Conservation (phyloP, 2,329 filamentous ascomycete species). For the Fusarium sp. region DNA sequence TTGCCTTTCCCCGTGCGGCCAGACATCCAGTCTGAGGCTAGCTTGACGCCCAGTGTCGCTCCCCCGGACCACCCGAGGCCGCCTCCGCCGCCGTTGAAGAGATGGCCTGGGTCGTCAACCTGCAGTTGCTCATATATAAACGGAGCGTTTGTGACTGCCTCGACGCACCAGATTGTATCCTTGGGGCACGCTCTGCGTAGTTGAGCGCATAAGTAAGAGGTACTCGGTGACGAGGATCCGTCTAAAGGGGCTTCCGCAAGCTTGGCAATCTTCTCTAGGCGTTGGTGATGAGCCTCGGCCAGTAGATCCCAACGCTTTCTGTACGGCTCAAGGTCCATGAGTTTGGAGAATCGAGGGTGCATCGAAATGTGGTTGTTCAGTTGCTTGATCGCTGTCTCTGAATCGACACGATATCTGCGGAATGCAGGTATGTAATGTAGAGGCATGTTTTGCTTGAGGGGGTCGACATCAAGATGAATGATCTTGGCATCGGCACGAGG, state of each 20-base stretch:
- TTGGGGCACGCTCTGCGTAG: constrained; percentile 36
- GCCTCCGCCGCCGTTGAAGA: constrained; percentile 82
- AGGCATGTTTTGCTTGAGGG: constrained; percentile 76
- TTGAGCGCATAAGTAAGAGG: neutral
- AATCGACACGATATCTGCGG: constrained; percentile 73
- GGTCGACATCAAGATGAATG: constrained; percentile 72
- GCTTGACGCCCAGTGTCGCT: constrained; percentile 77
- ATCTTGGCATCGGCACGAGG: constrained; percentile 62
- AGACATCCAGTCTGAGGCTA: constrained; percentile 59
- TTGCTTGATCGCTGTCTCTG: constrained; percentile 64
- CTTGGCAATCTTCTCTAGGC: neutral
- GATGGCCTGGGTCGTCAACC: constrained; percentile 72
- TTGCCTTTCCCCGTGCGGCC: constrained; percentile 50
- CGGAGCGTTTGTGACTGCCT: constrained; percentile 76
- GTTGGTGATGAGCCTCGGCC: neutral
- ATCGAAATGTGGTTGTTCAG: constrained; percentile 3
- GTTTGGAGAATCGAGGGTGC: neutral
- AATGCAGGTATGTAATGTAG: constrained; percentile 75
- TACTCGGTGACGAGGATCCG: neutral
- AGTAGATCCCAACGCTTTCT: neutral
- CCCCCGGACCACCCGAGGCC: constrained; percentile 83
- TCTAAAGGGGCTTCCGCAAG: neutral
- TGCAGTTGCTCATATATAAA: constrained; percentile 76
- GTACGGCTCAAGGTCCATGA: neutral
- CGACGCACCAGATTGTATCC: constrained; percentile 75